Evolutionary conservation across 148 eudicot genomes (phyloP).

Genomic region (Simmondsia chinensis): DNA sequence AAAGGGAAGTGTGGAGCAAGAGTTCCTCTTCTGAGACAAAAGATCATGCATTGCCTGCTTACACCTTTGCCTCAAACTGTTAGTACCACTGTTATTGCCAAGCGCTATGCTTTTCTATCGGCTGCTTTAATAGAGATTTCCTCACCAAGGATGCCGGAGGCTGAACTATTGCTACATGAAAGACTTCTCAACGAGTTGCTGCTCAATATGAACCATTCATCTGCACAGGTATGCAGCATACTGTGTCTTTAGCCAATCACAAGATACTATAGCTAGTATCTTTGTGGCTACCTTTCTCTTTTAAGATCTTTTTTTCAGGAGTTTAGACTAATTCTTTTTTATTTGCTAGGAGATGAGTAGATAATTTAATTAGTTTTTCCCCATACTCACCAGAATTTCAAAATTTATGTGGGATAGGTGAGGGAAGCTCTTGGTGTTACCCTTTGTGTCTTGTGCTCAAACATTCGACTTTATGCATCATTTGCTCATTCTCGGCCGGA

Average conservation of each 20-base stretch:
- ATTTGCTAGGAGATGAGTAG: no score
- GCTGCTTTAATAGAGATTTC: slow-evolving; percentile 83
- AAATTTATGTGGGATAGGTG: slow-evolving; percentile 44
- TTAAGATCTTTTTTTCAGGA: not conserved
- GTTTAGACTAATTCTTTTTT: no score
- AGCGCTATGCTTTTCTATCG: slow-evolving; percentile 83
- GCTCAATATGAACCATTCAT: slow-evolving; percentile 76
- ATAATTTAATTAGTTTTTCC: no score
- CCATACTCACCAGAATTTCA: not conserved
- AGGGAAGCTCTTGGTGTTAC: slow-evolving; percentile 90
- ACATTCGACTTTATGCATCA: slow-evolving; percentile 52
- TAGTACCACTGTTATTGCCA: slow-evolving; percentile 75
- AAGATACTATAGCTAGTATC: no score
- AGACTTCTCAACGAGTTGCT: slow-evolving; percentile 74
- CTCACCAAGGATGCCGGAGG: slow-evolving; percentile 61
- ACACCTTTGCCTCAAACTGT: slow-evolving; percentile 63
- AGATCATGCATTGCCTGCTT: slow-evolving; percentile 64
- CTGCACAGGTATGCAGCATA: slow-evolving; percentile 96
- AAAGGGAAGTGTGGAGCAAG: slow-evolving; percentile 82
- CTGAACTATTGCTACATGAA: slow-evolving; percentile 59
- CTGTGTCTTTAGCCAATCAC: no score
- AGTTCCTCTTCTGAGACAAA: slow-evolving; percentile 71
- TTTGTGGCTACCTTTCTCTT: not conserved
- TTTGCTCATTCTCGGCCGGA: slow-evolving; percentile 17
- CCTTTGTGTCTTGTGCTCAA: slow-evolving; percentile 86